Conservation (phyloP, 345 rosid species). For the Hypericum perforatum region DNA sequence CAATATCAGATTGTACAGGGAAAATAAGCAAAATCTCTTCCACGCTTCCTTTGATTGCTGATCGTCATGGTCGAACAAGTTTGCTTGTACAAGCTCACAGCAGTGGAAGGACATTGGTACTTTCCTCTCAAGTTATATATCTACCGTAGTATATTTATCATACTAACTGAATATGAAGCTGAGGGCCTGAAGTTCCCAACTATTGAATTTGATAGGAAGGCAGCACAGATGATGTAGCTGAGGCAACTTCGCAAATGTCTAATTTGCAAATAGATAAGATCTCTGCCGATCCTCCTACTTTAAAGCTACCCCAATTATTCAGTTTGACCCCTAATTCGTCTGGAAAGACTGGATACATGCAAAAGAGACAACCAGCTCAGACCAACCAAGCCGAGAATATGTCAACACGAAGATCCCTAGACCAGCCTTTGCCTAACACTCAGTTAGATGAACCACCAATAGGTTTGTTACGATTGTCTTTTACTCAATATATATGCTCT, state of each 20-base stretch:
- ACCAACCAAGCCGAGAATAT: slow-evolving; percentile 48
- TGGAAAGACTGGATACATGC: slow-evolving; percentile 66
- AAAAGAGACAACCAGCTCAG: slow-evolving; percentile 59
- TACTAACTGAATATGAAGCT: no score
- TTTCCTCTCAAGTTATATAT: slow-evolving; percentile 9
- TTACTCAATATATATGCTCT: neutral
- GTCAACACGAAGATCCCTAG: slow-evolving; percentile 44
- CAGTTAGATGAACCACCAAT: slow-evolving; percentile 38
- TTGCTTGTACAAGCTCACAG: slow-evolving; percentile 65
- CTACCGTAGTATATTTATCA: neutral
- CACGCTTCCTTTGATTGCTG: slow-evolving; percentile 49
- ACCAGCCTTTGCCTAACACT: slow-evolving; percentile 41
- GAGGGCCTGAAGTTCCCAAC: neutral
- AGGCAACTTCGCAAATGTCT: slow-evolving; percentile 62
- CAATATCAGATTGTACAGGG: slow-evolving; percentile 78
- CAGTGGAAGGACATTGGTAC: slow-evolving; percentile 64
- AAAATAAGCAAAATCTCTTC: slow-evolving; percentile 64
- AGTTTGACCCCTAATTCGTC: slow-evolving; percentile 85
- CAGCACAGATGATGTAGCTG: slow-evolving; percentile 56
- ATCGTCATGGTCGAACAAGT: slow-evolving; percentile 45
- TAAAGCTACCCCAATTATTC: slow-evolving; percentile 92
- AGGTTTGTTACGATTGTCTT: slow-evolving; percentile 38
- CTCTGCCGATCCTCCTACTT: slow-evolving; percentile 57
- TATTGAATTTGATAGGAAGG: slow-evolving; percentile 45
- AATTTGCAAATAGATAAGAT: slow-evolving; percentile 67